Evolutionary conservation across 73 alveolate species (phyloP).

Genomic region (Symbiodinium pilosum): DNA sequence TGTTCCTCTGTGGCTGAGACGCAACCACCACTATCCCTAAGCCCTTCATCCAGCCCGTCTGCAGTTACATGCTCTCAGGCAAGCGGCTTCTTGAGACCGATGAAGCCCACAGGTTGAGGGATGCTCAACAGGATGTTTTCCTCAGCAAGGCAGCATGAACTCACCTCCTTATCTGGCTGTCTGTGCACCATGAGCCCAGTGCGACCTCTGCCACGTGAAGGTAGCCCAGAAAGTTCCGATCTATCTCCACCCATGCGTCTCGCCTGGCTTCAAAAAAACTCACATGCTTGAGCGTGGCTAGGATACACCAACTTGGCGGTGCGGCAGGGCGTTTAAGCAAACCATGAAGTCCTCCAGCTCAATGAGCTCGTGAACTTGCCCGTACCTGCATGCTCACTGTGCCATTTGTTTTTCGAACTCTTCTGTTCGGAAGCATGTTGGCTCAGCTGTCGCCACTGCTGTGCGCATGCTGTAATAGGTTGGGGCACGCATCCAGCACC

Average conservation of each 20-base stretch:
- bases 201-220: conserved; percentile 47
- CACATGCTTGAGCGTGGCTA: background rate
- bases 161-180: background rate
- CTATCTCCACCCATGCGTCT: conserved; percentile 75
- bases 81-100: conserved; percentile 12
- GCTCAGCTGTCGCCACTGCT: no score
- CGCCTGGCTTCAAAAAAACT: conserved; percentile 3
- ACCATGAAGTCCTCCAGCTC: conserved; percentile 77
- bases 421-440: background rate
- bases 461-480: background rate
- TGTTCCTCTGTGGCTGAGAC: no score
- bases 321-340: conserved; percentile 18
- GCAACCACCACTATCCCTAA: no score
- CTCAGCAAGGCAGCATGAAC: background rate
- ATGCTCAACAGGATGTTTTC: conserved; percentile 34
- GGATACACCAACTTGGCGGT: background rate
- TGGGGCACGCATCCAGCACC: conserved; percentile 70
- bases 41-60: no score
- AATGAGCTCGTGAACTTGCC: conserved; percentile 80
- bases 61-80: no score
- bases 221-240: conserved; percentile 54
- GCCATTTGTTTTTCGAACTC: no score
- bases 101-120: conserved; percentile 81
- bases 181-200: background rate
- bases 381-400: conserved; percentile 26